Percentiles rank a stretch among this genome's conserved stretches.
phyloP scores from a whole-genome alignment of 257 asterid species.

The Penstemon newberryi region DNA sequence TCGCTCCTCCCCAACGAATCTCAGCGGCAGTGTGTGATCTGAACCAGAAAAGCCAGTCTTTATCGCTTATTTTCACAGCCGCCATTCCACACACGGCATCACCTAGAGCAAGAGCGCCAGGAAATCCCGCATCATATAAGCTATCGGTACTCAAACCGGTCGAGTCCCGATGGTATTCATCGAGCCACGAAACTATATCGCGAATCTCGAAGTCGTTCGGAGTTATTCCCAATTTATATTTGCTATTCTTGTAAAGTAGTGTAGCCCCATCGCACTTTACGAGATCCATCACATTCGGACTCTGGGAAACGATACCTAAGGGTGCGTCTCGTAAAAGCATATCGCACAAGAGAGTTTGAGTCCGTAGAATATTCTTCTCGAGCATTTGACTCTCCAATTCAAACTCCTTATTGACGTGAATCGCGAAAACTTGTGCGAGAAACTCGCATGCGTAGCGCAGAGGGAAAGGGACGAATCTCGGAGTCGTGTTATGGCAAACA shows the following conservation, averaged over 20 bases:
- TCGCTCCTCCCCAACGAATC: slow-evolving; percentile 91
- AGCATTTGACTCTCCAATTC: slow-evolving; percentile 76
- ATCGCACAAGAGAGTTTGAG: slow-evolving; percentile 88
- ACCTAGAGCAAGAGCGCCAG: slow-evolving; percentile 86
- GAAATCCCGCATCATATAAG: slow-evolving; percentile 83
- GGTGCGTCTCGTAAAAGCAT: slow-evolving; percentile 89
- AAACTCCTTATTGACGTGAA: slow-evolving; percentile 86
- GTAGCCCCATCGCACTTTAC: slow-evolving; percentile 86
- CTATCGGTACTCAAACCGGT: slow-evolving; percentile 93
- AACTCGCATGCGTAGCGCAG: slow-evolving; percentile 94
- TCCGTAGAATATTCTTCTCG: slow-evolving; percentile 82
- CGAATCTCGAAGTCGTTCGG: slow-evolving; percentile 71
- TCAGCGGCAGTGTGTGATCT: slow-evolving; percentile 87
- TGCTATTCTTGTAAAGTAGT: slow-evolving; percentile 54
- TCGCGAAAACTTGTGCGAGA: slow-evolving; percentile 88
- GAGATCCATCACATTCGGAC: slow-evolving; percentile 87
- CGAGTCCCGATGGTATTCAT: slow-evolving; percentile 78
- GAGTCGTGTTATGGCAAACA: slow-evolving; percentile 88
- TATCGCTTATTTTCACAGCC: slow-evolving; percentile 73
- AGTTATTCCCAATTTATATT: slow-evolving; percentile 57
- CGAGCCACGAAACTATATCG: slow-evolving; percentile 84
- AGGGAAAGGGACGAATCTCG: slow-evolving; percentile 95
- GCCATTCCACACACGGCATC: slow-evolving; percentile 92
- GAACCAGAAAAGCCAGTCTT: slow-evolving; percentile 96
- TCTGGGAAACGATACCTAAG: slow-evolving; percentile 80